Conservation (phyloP, 441 rosid genomes). For the Populus tomentosa region DNA sequence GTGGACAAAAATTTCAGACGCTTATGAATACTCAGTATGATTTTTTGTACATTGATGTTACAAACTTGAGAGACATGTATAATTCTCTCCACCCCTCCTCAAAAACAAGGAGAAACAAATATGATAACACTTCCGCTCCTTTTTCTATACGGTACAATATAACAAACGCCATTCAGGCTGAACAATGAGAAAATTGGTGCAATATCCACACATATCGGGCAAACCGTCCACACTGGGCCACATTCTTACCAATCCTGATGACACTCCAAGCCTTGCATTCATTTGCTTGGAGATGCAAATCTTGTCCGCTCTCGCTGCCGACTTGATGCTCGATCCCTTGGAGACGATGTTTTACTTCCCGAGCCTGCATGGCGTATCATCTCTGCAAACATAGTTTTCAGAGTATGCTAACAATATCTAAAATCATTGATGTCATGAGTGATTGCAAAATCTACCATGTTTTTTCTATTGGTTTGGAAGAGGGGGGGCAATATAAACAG, state of each 20-base stretch:
- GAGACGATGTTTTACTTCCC: constrained; percentile 70
- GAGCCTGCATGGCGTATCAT: constrained; percentile 68
- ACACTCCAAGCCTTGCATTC: constrained; percentile 20
- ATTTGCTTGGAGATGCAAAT: constrained; percentile 90
- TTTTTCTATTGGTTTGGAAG: background rate
- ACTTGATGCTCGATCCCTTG: constrained; percentile 65
- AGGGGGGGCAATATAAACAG: too few species aligned
- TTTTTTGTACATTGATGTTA: constrained; percentile 20
- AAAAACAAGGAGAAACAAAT: background rate
- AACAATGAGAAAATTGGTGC: background rate
- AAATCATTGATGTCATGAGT: background rate
- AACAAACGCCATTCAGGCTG: background rate
- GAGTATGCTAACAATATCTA: background rate
- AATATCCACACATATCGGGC: background rate
- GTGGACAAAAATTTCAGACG: background rate
- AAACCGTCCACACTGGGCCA: background rate
- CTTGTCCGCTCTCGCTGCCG: constrained; percentile 82
- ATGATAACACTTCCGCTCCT: background rate
- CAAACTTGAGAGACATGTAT: constrained; percentile 18
- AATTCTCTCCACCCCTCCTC: background rate
- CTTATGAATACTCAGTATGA: constrained; percentile 12
- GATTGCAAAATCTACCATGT: background rate
- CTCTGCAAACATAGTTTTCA: constrained; percentile 49
- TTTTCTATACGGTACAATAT: background rate
- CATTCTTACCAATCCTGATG: background rate